Conservation (phyloP, 805 yeast genomes). For the Phaffomyces thermotolerans region DNA sequence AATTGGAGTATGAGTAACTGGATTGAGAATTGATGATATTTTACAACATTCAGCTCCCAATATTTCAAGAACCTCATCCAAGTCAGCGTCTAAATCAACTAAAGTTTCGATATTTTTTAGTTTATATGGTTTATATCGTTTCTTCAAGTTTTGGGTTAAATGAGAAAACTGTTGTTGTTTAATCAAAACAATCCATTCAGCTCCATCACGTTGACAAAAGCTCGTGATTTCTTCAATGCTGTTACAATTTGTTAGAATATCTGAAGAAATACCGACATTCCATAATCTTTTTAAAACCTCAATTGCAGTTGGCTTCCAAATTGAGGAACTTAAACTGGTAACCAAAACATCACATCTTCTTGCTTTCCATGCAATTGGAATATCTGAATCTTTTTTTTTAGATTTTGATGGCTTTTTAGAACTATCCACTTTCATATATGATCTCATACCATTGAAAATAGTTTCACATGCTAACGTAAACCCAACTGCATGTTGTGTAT, state of each 20-base stretch:
- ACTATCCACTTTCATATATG: constrained; percentile 34
- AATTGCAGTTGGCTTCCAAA: constrained; percentile 53
- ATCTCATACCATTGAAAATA: constrained; percentile 44
- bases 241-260: constrained; percentile 41
- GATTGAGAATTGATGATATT: not conserved
- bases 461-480: constrained; percentile 75
- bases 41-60: constrained; percentile 27
- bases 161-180: constrained; percentile 45
- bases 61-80: constrained; percentile 52
- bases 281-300: constrained; percentile 61
- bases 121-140: constrained; percentile 68
- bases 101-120: constrained; percentile 55
- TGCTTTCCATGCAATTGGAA: constrained; percentile 40
- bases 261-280: constrained; percentile 76
- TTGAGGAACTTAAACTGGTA: constrained; percentile 53
- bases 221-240: constrained; percentile 58
- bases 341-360: constrained; percentile 78
- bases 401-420: constrained; percentile 19
- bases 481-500: constrained; percentile 67
- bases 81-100: constrained; percentile 65
- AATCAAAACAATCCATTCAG: constrained; percentile 68
- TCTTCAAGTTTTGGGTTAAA: constrained; percentile 24
- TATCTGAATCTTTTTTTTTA: constrained; percentile 31
- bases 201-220: constrained; percentile 61
- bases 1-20: not conserved